Evolutionary conservation across 1,284 basidiomycete genomes (phyloP).

Genomic region (Boletellus deceptivus): DNA sequence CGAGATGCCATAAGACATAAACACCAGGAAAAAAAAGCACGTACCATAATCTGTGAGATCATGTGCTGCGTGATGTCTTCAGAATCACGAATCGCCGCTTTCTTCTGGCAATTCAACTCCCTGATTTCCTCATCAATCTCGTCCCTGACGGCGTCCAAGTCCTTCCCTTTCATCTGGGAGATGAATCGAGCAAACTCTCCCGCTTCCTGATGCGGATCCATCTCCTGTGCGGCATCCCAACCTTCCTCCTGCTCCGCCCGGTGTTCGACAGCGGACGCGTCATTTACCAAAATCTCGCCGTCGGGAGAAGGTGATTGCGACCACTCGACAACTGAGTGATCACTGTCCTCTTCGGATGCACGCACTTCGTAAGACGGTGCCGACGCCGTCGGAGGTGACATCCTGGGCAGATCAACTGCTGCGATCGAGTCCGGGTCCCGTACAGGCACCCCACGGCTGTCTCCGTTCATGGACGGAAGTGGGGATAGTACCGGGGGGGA

Average conservation of each 20-base stretch:
- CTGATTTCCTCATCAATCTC: slow-evolving; percentile 95
- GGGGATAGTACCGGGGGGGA: slow-evolving; percentile 14
- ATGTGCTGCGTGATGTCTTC: slow-evolving; percentile 96
- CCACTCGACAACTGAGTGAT: slow-evolving; percentile 40
- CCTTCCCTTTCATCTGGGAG: slow-evolving; percentile 83
- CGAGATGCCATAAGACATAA: slow-evolving; percentile 1
- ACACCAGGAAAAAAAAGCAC: slow-evolving; percentile 11
- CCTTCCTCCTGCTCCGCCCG: slow-evolving; percentile 31
- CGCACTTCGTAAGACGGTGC: slow-evolving; percentile 21
- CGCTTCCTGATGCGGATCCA: slow-evolving; percentile 81
- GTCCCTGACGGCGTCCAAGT: slow-evolving; percentile 74
- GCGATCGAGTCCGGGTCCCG: slow-evolving; percentile 4
- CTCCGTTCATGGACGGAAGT: slow-evolving; percentile 13
- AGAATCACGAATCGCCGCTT: slow-evolving; percentile 87
- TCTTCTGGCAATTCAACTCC: slow-evolving; percentile 78
- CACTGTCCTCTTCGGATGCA: slow-evolving; percentile 20
- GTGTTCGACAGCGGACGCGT: slow-evolving; percentile 1
- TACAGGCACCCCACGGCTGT: slow-evolving; percentile 8
- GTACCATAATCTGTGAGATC: slow-evolving; percentile 93
- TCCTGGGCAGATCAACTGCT: slow-evolving; percentile 4
- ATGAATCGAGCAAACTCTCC: slow-evolving; percentile 91
- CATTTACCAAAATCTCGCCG: slow-evolving; percentile 2
- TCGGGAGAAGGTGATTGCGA: slow-evolving; percentile 42
- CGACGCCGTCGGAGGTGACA: slow-evolving; percentile 13
- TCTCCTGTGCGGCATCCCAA: slow-evolving; percentile 77